Base-by-base conservation (phyloP, 192 early-diverging fungal species). In the Martensiomyces pterosporus region DNA sequence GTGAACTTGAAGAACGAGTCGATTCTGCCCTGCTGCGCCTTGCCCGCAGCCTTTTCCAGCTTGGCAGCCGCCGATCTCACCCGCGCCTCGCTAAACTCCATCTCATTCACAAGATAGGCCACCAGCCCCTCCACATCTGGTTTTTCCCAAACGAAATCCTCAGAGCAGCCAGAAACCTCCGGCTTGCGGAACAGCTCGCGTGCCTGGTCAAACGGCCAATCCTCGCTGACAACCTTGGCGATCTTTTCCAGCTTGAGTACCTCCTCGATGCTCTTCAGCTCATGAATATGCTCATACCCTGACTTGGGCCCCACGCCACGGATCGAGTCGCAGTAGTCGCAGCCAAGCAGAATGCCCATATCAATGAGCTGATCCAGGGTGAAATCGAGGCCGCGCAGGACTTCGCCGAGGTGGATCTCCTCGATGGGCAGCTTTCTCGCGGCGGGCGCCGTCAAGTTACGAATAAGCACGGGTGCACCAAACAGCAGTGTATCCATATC, bases 401-500 rank as follows among this genome's bases (percentile, higher is more conserved):
- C 88, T 48, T 90, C 91, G 21, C 87, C 76, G 14, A 93, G 67
- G 15, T 82, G 76, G 29, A 99, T 83, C 66, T 97, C 94, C 47
- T 81, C 80, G 52, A 99, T 94, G 4, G 91, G 92, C 80, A 88
- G 59, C 57, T 96, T 97, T 32, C 86, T 83, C 13, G 81, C 78
- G 32, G 97, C 94, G 46, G 86, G 89, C 58, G 89, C 90, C 0
- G 96, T 99, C 47, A 99, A 68, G 55, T 97, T 92, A 12, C 96
- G 83, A 29, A 99, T 51, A 10, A 99, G 66, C 26, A 94, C 79
- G 0, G 96, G 92, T 1, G 93, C 69, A 9, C 83, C 85, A 71
- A 99, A 99, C 12, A 92, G 89, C 39, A 99, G 73, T 0, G 96
- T 99, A 52, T 99, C 96, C 94, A 99, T 97, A 73, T 99, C 96